phyloP scores from a whole-genome alignment of 352 stramenopile genomes.

The Pythium volutum region DNA sequence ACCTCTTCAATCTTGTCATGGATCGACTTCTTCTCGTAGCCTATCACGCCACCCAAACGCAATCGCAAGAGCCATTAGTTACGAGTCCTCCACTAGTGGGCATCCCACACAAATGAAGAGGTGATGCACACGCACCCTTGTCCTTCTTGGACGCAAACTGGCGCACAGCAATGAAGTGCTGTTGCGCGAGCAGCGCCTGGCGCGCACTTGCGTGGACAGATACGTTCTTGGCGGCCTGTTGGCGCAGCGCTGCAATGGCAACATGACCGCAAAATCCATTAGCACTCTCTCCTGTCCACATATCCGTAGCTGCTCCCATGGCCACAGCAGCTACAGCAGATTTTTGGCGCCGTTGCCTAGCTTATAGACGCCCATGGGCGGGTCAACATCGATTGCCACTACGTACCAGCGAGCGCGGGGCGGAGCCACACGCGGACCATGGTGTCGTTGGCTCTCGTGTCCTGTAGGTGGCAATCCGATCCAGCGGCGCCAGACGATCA shows the following conservation, averaged over 20 bases:
- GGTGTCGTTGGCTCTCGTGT: slow-evolving; percentile 32
- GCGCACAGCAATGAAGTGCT: slow-evolving; percentile 16
- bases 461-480: slow-evolving; percentile 21
- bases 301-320: slow-evolving; percentile 4
- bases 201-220: slow-evolving; percentile 15
- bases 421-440: slow-evolving; percentile 78
- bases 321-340: not conserved
- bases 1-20: slow-evolving; percentile 53
- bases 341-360: no score
- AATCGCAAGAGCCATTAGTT: not conserved
- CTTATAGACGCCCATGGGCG: no score
- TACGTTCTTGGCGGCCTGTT: slow-evolving; percentile 21
- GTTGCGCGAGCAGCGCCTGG: slow-evolving; percentile 18
- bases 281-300: slow-evolving; percentile 4
- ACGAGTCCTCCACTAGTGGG: not conserved
- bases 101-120: not conserved
- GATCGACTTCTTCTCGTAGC: slow-evolving; percentile 49
- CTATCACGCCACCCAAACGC: not conserved
- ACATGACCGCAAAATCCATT: slow-evolving; percentile 4
- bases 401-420: slow-evolving; percentile 50
- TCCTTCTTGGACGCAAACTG: slow-evolving; percentile 51
- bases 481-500: slow-evolving; percentile 26
- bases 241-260: slow-evolving; percentile 22
- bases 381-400: slow-evolving; percentile 10
- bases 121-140: slow-evolving; percentile 45